Evolutionary conservation across 2,329 filamentous ascomycete species (phyloP).

Genomic region (Fusarium tupiense): DNA sequence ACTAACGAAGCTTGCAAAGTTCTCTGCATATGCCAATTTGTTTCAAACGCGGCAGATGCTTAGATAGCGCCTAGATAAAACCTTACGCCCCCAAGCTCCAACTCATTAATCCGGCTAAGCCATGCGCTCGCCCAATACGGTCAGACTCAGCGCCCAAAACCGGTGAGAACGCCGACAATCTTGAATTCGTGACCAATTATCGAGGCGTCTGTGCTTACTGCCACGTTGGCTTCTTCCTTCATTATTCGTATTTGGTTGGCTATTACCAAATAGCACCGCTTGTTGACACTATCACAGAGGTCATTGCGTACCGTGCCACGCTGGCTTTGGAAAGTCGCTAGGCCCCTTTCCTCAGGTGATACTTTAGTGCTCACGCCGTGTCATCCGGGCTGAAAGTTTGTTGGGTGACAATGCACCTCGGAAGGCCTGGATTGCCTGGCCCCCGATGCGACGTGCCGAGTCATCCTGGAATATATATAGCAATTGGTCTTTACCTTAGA

Average conservation of each 20-base stretch:
- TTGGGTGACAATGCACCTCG: not conserved
- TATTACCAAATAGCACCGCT: not conserved
- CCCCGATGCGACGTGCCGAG: not conserved
- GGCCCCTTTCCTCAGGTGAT: not conserved
- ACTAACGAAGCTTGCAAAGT: not conserved
- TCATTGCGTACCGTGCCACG: not conserved
- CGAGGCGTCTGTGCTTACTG: not conserved
- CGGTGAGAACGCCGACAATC: not conserved
- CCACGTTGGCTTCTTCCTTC: not conserved
- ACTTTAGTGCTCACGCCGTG: conserved; percentile 21
- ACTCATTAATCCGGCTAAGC: not conserved
- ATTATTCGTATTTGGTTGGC: not conserved
- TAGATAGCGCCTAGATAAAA: conserved; percentile 17
- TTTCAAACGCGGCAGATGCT: not conserved
- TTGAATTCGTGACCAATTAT: not conserved
- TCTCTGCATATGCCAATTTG: not conserved
- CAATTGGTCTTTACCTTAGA: not conserved
- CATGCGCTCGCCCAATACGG: not conserved
- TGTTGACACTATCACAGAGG: not conserved
- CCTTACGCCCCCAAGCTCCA: not conserved
- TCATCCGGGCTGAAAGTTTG: conserved; percentile 10
- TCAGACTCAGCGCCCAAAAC: not conserved
- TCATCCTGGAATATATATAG: not conserved
- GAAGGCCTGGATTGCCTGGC: not conserved
- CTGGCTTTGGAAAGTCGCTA: not conserved